Evolutionary conservation across 768 basidiomycete genomes (phyloP).

Genomic region (Collybiopsis luxurians): DNA sequence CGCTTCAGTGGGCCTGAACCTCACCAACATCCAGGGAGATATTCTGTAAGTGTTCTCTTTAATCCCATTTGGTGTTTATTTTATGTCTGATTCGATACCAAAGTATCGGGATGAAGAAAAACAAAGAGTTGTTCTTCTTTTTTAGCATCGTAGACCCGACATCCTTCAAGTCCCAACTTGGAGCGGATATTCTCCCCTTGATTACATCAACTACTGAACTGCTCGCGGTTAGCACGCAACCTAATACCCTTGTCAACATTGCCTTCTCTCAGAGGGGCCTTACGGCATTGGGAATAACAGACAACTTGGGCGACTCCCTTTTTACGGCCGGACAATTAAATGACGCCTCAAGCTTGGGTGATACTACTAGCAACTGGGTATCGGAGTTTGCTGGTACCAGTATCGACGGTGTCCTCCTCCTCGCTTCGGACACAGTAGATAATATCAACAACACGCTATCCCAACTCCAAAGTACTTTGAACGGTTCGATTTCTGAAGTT

Average conservation of each 20-base stretch:
- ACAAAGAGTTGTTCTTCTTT: slow-evolving; percentile 21
- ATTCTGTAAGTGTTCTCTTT: slow-evolving; percentile 11
- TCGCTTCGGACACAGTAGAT: slow-evolving; percentile 19
- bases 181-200: not conserved
- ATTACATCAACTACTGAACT: not conserved
- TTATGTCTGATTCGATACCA: not conserved
- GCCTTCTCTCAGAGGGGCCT: slow-evolving; percentile 1
- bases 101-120: slow-evolving; percentile 22
- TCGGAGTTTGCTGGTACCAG: slow-evolving; percentile 15
- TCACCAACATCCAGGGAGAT: slow-evolving; percentile 19
- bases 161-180: slow-evolving; percentile 16
- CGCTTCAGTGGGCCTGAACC: slow-evolving; percentile 11
- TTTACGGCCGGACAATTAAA: not conserved
- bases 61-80: not conserved
- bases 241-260: not conserved
- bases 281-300: not conserved
- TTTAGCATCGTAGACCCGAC: slow-evolving; percentile 16
- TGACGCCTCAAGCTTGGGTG: slow-evolving; percentile 10
- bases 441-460: slow-evolving; percentile 16
- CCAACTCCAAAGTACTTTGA: slow-evolving; percentile 17
- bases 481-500: slow-evolving; percentile 16
- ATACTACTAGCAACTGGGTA: slow-evolving; percentile 15
- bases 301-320: not conserved
- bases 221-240: not conserved
- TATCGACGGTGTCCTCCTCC: slow-evolving; percentile 20